These are phyloP conservation scores for Triangularia verruculosa DNA, from an alignment of 2,329 filamentous ascomycete species.

Conservation along the genomic window DNA sequence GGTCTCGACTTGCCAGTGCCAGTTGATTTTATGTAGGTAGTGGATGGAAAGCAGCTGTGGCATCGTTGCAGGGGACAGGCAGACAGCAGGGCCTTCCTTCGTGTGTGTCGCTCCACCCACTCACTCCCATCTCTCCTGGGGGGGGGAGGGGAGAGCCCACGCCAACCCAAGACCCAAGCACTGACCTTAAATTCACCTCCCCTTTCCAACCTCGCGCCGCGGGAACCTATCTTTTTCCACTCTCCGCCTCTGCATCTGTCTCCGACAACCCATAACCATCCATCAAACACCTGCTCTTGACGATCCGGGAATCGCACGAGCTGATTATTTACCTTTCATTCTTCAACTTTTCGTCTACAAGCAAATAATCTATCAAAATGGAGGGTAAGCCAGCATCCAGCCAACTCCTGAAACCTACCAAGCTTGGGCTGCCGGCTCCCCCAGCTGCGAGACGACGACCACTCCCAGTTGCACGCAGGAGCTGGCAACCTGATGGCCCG, in stretches of 20 bases:
- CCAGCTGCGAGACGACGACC: constrained; percentile 15
- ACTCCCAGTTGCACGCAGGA: constrained; percentile 14
- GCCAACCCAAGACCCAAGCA: constrained; percentile 33
- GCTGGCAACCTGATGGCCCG: constrained; percentile 2
- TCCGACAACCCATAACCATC: constrained; percentile 18
- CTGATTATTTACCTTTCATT: constrained; percentile 31
- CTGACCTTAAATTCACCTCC: constrained; percentile 39
- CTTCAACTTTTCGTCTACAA: constrained; percentile 30
- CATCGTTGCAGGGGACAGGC: constrained; percentile 27
- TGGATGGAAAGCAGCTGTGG: constrained; percentile 16
- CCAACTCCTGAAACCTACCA: background rate
- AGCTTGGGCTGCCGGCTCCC: constrained; percentile 30
- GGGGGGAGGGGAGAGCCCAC: constrained; percentile 20
- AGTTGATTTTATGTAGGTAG: background rate
- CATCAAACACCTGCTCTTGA: constrained; percentile 31
- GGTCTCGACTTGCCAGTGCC: constrained; percentile 24
- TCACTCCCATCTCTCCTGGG: constrained; percentile 21
- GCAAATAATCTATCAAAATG: constrained; percentile 52
- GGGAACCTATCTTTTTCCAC: constrained; percentile 31
- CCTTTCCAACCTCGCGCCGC: constrained; percentile 39
- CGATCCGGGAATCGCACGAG: constrained; percentile 38
- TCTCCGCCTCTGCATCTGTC: constrained; percentile 33
- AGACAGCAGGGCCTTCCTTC: constrained; percentile 26
- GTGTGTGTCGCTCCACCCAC: constrained; percentile 22
- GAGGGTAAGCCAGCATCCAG: constrained; percentile 45